Conservation (phyloP, 2,329 filamentous ascomycete genomes). For the Ilyonectria robusta region DNA sequence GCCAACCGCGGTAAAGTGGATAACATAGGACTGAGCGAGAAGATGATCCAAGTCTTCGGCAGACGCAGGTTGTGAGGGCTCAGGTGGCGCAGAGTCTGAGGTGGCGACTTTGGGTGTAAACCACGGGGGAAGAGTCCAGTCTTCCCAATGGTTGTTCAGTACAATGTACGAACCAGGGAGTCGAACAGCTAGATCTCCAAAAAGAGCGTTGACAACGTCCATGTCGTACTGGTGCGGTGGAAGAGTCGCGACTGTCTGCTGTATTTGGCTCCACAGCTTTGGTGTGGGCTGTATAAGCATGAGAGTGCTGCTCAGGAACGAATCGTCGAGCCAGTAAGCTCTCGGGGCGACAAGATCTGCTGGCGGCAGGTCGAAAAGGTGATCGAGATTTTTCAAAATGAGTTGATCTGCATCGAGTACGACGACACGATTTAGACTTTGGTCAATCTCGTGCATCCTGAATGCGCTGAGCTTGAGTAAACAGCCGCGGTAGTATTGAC, state of each 20-base stretch:
- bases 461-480: slow-evolving; percentile 38
- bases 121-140: slow-evolving; percentile 37
- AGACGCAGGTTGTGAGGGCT: not conserved
- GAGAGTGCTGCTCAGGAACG: slow-evolving; percentile 35
- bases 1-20: slow-evolving; percentile 33
- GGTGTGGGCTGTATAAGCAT: slow-evolving; percentile 35
- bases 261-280: slow-evolving; percentile 24
- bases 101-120: not conserved
- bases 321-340: slow-evolving; percentile 34
- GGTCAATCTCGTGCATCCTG: slow-evolving; percentile 34
- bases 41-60: slow-evolving; percentile 30
- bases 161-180: slow-evolving; percentile 29
- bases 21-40: slow-evolving; percentile 29
- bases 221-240: slow-evolving; percentile 34
- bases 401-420: slow-evolving; percentile 39
- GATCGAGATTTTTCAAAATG: slow-evolving; percentile 33
- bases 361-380: slow-evolving; percentile 28
- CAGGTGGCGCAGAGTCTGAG: not conserved
- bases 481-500: slow-evolving; percentile 29
- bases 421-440: slow-evolving; percentile 22
- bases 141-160: slow-evolving; percentile 39
- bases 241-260: slow-evolving; percentile 26
- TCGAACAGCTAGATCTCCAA: not conserved
- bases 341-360: slow-evolving; percentile 27
- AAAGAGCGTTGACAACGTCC: slow-evolving; percentile 38